phyloP scores from a whole-genome alignment of 139 green algal species.

The Ostreobium quekettii region DNA sequence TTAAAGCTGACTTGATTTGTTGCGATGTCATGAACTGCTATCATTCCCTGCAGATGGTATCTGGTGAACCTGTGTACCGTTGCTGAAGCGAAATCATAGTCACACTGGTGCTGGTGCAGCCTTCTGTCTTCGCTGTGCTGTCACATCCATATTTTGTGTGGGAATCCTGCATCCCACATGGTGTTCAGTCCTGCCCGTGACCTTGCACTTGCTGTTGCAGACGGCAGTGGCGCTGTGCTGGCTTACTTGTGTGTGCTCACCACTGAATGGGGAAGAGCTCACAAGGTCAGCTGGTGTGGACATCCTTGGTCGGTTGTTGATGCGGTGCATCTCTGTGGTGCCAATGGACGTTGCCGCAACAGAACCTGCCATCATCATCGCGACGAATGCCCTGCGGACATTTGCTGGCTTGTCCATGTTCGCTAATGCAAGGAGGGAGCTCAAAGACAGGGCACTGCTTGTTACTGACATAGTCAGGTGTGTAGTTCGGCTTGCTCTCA shows the following conservation, averaged over 20 bases:
- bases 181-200: no score
- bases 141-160: no score
- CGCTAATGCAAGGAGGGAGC: slow-evolving; percentile 33
- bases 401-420: slow-evolving; percentile 61
- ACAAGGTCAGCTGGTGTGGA: slow-evolving; percentile 57
- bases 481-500: no score
- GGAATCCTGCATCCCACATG: no score
- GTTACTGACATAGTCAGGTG: slow-evolving; percentile 35
- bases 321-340: slow-evolving; percentile 58
- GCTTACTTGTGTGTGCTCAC: slow-evolving; percentile 71
- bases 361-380: slow-evolving; percentile 39
- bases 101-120: no score
- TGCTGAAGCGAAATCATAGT: no score
- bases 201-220: no score
- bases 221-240: slow-evolving; percentile 75
- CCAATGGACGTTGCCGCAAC: slow-evolving; percentile 32
- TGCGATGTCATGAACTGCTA: no score
- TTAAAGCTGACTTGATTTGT: no score
- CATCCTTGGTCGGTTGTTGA: slow-evolving; percentile 59
- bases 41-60: no score
- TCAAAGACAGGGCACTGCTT: slow-evolving; percentile 26
- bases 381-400: slow-evolving; percentile 46
- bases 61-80: no score
- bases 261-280: slow-evolving; percentile 84
- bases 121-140: no score